These are phyloP conservation scores for Cyclotella baltica DNA, from an alignment of 108 stramenopile species.

Conservation along the genomic window DNA sequence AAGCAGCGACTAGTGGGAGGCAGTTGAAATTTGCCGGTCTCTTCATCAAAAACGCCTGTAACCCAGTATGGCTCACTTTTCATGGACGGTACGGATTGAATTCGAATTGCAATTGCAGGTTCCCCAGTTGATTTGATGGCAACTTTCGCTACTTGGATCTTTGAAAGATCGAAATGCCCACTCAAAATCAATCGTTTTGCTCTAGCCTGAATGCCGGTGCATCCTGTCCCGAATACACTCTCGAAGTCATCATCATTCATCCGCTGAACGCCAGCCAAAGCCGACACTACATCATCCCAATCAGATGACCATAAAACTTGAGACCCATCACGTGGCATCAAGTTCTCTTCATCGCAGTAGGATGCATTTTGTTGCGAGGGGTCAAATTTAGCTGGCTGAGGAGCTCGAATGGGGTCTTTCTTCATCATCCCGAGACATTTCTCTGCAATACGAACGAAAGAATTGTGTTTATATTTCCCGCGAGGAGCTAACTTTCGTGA, in stretches of 20 bases:
- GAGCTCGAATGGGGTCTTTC: neutral
- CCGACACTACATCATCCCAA: neutral
- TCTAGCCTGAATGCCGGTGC: neutral
- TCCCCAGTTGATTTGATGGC: neutral
- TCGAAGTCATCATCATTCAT: neutral
- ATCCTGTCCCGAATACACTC: neutral
- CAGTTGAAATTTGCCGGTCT: neutral
- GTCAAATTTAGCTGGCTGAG: neutral
- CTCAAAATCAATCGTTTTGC: neutral
- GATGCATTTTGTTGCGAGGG: neutral
- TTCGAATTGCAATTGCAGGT: neutral
- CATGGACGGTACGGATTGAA: neutral
- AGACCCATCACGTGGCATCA: neutral
- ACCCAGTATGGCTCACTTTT: neutral
- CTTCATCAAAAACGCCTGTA: neutral
- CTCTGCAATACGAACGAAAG: neutral
- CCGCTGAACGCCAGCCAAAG: neutral
- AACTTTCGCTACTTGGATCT: neutral
- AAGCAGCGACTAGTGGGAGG: neutral
- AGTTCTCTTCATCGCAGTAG: neutral
- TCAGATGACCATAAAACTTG: neutral
- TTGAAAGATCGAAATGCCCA: neutral
- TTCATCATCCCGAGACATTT: neutral
- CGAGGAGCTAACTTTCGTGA: neutral
- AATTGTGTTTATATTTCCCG: neutral